Percentiles rank a stretch among this genome's conserved stretches.
These are phyloP conservation scores for Plasmopara muralis DNA, from an alignment of 352 stramenopile genomes.

Conservation along the genomic window DNA sequence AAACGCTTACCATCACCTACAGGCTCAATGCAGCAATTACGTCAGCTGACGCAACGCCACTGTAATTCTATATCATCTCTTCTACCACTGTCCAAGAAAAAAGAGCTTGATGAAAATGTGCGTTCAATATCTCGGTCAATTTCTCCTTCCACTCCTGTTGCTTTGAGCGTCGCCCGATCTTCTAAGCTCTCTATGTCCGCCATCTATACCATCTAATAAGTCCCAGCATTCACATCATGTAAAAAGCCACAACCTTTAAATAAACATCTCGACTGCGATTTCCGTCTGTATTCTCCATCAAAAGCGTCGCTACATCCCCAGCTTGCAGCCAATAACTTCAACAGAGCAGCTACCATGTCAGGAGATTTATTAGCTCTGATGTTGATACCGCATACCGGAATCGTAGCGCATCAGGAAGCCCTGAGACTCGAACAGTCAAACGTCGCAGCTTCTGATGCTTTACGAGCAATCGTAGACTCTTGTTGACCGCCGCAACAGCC, in stretches of 20 bases:
- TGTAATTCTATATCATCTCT: neutral
- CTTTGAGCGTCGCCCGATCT: slow-evolving; percentile 31
- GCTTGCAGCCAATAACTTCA: slow-evolving; percentile 36
- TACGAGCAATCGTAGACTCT: slow-evolving; percentile 12
- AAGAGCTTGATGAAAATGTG: slow-evolving; percentile 52
- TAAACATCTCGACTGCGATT: slow-evolving; percentile 16
- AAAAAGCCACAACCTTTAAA: slow-evolving; percentile 17
- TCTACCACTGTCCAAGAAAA: slow-evolving; percentile 40
- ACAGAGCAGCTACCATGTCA: slow-evolving; percentile 3
- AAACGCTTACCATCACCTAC: slow-evolving; percentile 45
- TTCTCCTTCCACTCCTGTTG: slow-evolving; percentile 68
- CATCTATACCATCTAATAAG: slow-evolving; percentile 19
- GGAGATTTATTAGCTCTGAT: neutral
- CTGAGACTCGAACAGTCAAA: slow-evolving; percentile 16
- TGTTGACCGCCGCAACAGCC: slow-evolving; percentile 20
- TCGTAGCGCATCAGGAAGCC: slow-evolving; percentile 22
- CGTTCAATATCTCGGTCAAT: slow-evolving; percentile 67
- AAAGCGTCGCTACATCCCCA: slow-evolving; percentile 26
- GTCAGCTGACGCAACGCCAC: neutral
- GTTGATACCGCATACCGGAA: slow-evolving; percentile 22
- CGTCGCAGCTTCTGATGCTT: slow-evolving; percentile 25
- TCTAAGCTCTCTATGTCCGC: slow-evolving; percentile 31
- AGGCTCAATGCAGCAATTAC: slow-evolving; percentile 3
- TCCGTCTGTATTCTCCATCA: slow-evolving; percentile 9
- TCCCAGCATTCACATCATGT: neutral